Percentiles rank a stretch among this genome's conserved stretches.
phyloP scores from a whole-genome alignment of 495 filamentous ascomycete species.

The Daldinia caldariorum region DNA sequence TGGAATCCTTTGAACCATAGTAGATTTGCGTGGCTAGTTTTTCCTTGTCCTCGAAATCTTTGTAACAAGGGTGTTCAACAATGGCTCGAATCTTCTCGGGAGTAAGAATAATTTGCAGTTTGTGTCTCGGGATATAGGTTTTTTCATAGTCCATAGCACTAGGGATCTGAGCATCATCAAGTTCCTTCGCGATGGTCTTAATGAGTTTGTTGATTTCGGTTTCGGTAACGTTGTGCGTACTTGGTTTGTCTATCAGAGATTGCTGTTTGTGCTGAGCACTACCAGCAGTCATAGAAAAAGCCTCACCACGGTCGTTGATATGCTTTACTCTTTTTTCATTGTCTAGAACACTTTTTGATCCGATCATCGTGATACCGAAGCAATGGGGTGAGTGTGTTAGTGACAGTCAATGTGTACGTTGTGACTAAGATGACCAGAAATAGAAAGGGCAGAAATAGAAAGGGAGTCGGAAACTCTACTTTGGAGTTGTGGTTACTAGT shows the following conservation, averaged over 20 bases:
- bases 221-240: no score
- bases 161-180: not conserved
- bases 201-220: no score
- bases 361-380: not conserved
- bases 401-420: not conserved
- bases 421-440: not conserved
- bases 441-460: not conserved
- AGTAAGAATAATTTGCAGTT: conserved; percentile 12
- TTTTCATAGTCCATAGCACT: conserved; percentile 12
- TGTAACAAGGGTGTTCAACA: conserved; percentile 4
- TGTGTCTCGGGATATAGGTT: conserved; percentile 14
- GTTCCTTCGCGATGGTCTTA: not conserved
- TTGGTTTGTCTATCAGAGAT: no score
- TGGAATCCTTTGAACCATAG: not conserved
- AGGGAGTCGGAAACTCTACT: not conserved
- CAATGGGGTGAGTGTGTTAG: not conserved
- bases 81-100: conserved; percentile 19
- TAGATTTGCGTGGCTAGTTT: conserved; percentile 11
- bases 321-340: not conserved
- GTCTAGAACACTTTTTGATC: not conserved
- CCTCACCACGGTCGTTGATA: not conserved
- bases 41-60: conserved; percentile 4
- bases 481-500: not conserved
- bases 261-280: not conserved
- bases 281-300: not conserved